Conservation (phyloP, 495 filamentous ascomycete genomes). For the Penicillium mononematosum region DNA sequence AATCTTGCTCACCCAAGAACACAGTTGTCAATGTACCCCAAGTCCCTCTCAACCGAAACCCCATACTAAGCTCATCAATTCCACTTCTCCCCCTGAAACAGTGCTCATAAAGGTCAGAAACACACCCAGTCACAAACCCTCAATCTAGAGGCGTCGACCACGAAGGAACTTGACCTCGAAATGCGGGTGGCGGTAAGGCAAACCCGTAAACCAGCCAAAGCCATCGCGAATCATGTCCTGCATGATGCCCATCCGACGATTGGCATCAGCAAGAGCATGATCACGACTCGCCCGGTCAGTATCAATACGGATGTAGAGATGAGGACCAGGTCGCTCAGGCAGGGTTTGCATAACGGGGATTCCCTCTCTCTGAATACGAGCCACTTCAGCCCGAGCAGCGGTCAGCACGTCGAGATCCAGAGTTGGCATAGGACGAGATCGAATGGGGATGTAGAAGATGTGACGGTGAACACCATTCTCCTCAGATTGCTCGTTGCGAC, state of each 20-base stretch:
- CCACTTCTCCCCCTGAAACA: not conserved
- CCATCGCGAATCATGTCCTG: slow-evolving; percentile 11
- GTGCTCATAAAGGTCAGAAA: not conserved
- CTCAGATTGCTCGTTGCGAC: not conserved
- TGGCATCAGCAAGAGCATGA: not conserved
- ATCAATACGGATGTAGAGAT: not conserved
- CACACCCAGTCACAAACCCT: not conserved
- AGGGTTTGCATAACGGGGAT: not conserved
- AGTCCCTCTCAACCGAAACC: not conserved
- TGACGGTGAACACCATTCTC: not conserved
- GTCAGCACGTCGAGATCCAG: not conserved
- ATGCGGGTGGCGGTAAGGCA: slow-evolving; percentile 9
- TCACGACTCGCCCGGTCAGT: not conserved
- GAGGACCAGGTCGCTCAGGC: not conserved
- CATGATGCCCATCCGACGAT: slow-evolving; percentile 4
- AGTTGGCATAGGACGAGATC: not conserved
- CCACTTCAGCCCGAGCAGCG: not conserved
- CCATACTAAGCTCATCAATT: not conserved
- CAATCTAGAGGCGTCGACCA: not conserved
- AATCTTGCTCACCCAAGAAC: not conserved
- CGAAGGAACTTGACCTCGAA: slow-evolving; percentile 6
- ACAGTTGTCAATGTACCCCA: not conserved
- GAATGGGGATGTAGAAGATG: not conserved
- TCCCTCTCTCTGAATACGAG: not conserved
- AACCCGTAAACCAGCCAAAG: slow-evolving; percentile 11